phyloP scores from a whole-genome alignment of 2,329 filamentous ascomycete genomes.

The Colletotrichum sp. region DNA sequence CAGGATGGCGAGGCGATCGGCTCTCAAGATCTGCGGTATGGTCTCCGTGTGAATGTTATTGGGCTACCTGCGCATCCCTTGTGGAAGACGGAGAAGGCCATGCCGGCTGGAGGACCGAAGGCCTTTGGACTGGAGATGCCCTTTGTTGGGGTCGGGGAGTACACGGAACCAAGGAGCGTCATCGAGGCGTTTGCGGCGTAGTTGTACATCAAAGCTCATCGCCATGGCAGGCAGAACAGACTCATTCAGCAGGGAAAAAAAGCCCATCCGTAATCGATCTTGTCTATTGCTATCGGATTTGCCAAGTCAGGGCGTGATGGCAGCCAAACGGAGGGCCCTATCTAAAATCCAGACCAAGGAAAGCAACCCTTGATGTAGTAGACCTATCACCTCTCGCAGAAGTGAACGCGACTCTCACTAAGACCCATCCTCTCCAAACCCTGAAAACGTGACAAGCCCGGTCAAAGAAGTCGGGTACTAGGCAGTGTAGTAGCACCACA shows the following conservation, averaged over 20 bases:
- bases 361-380: background rate
- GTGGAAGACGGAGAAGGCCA: conserved; percentile 46
- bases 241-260: background rate
- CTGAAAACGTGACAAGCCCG: no score
- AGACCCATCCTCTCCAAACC: background rate
- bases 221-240: background rate
- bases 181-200: background rate
- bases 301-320: background rate
- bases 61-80: conserved; percentile 52
- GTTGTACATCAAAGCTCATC: accelerated
- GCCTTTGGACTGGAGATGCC: conserved; percentile 35
- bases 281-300: background rate
- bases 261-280: accelerated
- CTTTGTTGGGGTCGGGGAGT: conserved; percentile 5
- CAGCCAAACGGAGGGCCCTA: background rate
- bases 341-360: background rate
- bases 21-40: conserved; percentile 55
- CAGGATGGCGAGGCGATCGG: conserved; percentile 54
- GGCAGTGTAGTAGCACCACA: background rate
- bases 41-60: conserved; percentile 53
- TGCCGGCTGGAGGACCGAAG: conserved; percentile 37
- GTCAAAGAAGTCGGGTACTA: background rate
- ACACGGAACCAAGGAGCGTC: background rate
- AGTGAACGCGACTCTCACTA: accelerated
- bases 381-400: background rate